Conservation (phyloP, 2,329 filamentous ascomycete species). For the Arthrobotrys musiformis region DNA sequence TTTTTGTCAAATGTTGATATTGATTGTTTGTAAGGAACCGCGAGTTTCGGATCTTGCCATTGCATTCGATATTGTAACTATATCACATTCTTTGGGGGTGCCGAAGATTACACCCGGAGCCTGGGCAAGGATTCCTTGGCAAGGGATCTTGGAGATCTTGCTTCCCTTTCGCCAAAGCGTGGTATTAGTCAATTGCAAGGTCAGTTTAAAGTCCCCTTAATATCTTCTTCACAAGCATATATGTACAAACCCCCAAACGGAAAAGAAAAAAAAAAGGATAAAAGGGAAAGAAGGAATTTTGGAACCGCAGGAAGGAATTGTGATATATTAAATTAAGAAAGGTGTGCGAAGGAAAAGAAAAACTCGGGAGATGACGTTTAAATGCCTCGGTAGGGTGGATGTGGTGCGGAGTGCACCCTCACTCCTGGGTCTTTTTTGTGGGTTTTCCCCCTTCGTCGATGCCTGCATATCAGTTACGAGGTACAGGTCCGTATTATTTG, state of each 20-base stretch:
- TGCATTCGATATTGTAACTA: constrained; percentile 1
- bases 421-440: not conserved
- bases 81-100: constrained; percentile 25
- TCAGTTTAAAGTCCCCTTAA: not conserved
- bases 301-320: not conserved
- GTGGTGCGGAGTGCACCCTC: not conserved
- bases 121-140: constrained; percentile 12
- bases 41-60: constrained; percentile 39
- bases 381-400: constrained; percentile 38
- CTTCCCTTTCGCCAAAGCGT: not conserved
- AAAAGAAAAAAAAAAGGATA: not conserved
- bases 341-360: too few species aligned
- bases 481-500: constrained; percentile 20
- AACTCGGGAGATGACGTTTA: constrained; percentile 41
- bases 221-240: not conserved
- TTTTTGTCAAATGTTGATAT: too few species aligned
- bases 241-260: too few species aligned
- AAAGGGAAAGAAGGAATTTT: not conserved
- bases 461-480: constrained; percentile 18
- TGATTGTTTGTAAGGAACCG: too few species aligned
- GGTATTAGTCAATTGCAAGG: too few species aligned
- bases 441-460: not conserved
- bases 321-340: constrained; percentile 8
- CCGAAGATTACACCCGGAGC: constrained; percentile 7
- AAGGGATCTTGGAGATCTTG: constrained; percentile 13